Base-by-base conservation (phyloP, 768 basidiomycete genomes). In the Xanthoconium stramineum region DNA sequence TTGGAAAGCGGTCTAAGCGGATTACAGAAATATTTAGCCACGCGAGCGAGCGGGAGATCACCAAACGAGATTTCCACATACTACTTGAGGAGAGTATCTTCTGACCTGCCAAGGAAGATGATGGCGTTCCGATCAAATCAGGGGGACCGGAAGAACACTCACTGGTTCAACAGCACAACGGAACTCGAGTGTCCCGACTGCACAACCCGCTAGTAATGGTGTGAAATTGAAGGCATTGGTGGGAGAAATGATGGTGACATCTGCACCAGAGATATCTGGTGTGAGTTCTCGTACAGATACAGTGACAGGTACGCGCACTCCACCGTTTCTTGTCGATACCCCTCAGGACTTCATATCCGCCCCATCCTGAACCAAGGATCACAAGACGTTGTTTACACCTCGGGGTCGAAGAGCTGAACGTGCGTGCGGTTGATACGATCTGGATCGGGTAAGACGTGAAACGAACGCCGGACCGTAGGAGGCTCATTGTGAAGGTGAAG, bases 161-260 rank as follows among this genome's bases (percentile, higher is more conserved):
- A 91, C 91, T 1, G 91, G 83, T 70, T 94, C 92, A 35, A 92
- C 76, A 0, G 89, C 86, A 63, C 86, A 85, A 28, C 91, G 76
- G 65, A 87, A 91, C 61, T 93, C 91, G 46, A 95, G 75, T 7
- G 92, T 93, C 3, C 93, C 93, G 28, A 92, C 89, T 5, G 89
- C 81, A 55, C 87, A 77, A 40, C 76, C 69, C 0, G 82, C 81
- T 6, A 84, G 67, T 17, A 83, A 64, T 3, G 82, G 81, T 37
- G 75, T 73, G 33, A 71, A 76, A 44, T 75, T 74, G 66, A 75
- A 75, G 37, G 72, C 63, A 19, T 74, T 72, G 36, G 76, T 85
- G 0, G 89, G 86, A 6, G 87, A 87, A 28, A 90, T 55, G 15
- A 89, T 69, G 1, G 82, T 82, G 6, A 88, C 84, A 62, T 88